Percentiles rank a stretch among this genome's conserved stretches.
Conservation (phyloP, 768 basidiomycete genomes). For the Leucosporidium yakuticum region DNA sequence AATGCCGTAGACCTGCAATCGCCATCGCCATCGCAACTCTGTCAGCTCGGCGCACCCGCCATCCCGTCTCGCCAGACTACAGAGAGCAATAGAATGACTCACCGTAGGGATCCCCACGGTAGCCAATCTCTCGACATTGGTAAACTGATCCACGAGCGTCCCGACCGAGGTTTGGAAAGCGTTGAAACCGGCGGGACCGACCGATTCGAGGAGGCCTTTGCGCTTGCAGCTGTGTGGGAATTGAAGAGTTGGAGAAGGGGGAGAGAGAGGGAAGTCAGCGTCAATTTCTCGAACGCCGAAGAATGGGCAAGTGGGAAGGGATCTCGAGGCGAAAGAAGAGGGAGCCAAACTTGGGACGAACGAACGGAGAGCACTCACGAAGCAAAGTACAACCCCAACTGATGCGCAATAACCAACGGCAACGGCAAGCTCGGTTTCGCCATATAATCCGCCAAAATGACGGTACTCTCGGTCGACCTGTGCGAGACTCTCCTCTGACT, state of each 20-base stretch:
- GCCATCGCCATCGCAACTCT: no score
- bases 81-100: not conserved
- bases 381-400: conserved; percentile 47
- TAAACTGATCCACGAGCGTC: conserved; percentile 22
- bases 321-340: no score
- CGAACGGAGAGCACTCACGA: conserved; percentile 2
- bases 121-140: conserved; percentile 10
- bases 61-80: not conserved
- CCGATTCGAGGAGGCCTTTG: conserved; percentile 75
- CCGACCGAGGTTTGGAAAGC: not conserved
- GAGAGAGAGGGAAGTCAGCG: not conserved
- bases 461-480: not conserved
- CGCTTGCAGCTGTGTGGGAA: conserved; percentile 47
- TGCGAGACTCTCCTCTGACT: not conserved
- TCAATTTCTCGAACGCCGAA: no score
- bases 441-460: conserved; percentile 19
- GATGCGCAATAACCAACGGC: conserved; percentile 61
- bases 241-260: not conserved
- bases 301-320: no score
- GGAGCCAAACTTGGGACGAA: not conserved
- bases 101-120: conserved; percentile 15
- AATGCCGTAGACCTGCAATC: not conserved
- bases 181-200: conserved; percentile 70
- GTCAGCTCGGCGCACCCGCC: not conserved
- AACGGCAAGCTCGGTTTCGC: conserved; percentile 61